Base-by-base conservation (phyloP, 495 filamentous ascomycete species). In the Sabuloglossum arenarium region DNA sequence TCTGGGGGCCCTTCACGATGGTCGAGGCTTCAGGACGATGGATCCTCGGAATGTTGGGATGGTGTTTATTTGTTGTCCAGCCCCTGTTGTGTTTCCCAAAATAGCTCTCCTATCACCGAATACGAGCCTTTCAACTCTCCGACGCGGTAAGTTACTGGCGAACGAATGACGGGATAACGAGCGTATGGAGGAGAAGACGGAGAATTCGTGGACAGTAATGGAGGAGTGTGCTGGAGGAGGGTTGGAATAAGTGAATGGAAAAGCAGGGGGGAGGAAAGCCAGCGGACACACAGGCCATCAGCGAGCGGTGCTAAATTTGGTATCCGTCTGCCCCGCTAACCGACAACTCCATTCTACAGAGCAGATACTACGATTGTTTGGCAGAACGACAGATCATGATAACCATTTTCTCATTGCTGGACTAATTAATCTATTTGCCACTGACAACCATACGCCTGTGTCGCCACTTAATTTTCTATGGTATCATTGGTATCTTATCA, bases 81-180 rank as follows among this genome's bases (percentile, higher is more conserved):
- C 47, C 47, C 47, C 47, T 51, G 47, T 29, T 51, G 10, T 29
- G 47, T 8, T 51, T 30, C 47, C 47, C 23, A 51, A 51, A 51
- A 51, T 51, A 51, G 47, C 47, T n/a, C n/a, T n/a, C n/a, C 42
- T 51, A 51, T 27, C 47, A 29, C 47, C 25, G 11, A 19, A 29
- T 19, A n/a, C 23, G 23, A 30, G n/a, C 47, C 47, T 19, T 39
- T 12, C 30, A 11, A 32, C 6, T 46, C 16, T 29, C 47, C 24
- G 47, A 27, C 11, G 10, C 47, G 25, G 47, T 6, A 30, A 29
- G 28, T 6, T n/a, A 14, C 45, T 29, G 47, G 47, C 47, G 47
- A 51, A 51, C 47, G 47, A 51, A 19, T 19, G 47, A 51, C 47
- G 23, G 25, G 28, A 51, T 28, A 51, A 51, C 47, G 47, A 51